Conservation (phyloP, 257 asterid species). For the Echium plantagineum region DNA sequence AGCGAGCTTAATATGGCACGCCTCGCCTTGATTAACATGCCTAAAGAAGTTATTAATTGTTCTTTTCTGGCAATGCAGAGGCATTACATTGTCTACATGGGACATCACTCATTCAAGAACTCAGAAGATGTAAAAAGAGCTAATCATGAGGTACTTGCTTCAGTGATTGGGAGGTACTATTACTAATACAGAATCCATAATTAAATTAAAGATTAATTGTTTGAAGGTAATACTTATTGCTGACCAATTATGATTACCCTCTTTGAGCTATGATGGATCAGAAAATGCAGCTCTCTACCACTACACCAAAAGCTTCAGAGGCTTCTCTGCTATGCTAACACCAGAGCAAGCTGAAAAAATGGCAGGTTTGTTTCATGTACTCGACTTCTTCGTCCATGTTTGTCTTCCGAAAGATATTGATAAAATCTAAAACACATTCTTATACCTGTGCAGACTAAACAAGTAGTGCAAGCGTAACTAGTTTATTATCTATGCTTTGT, state of each 20-base stretch:
- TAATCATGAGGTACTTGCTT: slow-evolving; percentile 11
- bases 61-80: too few relatives aligned
- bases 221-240: background rate
- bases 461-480: too few relatives aligned
- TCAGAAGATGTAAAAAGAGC: slow-evolving; percentile 3
- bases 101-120: slow-evolving; percentile 6
- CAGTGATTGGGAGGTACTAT: slow-evolving; percentile 10
- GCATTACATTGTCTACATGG: slow-evolving; percentile 9
- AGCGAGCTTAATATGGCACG: too few relatives aligned
- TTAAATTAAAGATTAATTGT: background rate
- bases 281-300: slow-evolving; percentile 8
- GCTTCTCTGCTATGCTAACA: slow-evolving; percentile 48
- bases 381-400: too few relatives aligned
- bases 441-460: too few relatives aligned
- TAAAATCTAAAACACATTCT: too few relatives aligned
- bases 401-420: too few relatives aligned
- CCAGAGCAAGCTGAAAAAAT: slow-evolving; percentile 32
- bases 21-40: too few relatives aligned
- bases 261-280: background rate
- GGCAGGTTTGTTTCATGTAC: slow-evolving; percentile 14
- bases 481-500: too few relatives aligned
- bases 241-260: background rate
- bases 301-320: slow-evolving; percentile 22
- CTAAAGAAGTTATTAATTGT: too few relatives aligned
- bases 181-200: background rate